Evolutionary conservation across 2,329 filamentous ascomycete species (phyloP), one percentile per base, ranked within the genome.

Genomic region (Zymoseptoria pseudotritici): DNA sequence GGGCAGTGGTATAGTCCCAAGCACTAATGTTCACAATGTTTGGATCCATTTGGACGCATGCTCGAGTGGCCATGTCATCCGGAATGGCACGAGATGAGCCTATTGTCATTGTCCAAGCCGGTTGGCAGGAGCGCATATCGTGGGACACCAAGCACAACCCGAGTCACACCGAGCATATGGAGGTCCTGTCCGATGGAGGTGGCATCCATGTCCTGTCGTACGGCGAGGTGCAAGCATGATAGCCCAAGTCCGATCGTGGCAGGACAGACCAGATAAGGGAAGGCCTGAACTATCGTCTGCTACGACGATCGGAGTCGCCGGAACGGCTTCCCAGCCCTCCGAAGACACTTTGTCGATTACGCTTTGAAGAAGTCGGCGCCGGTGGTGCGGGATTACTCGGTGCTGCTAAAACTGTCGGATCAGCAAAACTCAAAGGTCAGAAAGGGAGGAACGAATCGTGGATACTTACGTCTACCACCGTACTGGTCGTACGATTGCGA

Each of bases 381-480:
- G 59, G 54, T 22, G 61, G 60, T 8, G 52, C 56, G 17, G 61
- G 62, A 29, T 60, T 60, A 53, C 60, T 64, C 57, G 63, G 61
- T 24, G 61, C 62, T 63, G 69, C 69, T 71, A 62, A 65, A 58
- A 58, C 54, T 57, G 58, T 60, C 56, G 61, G 60, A 65, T 71
- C 67, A 71, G 67, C 65, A 53, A 57, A 49, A 50, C 51, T 46
- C 61, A 56, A 53, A 51, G 50, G 51, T 36, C 61, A 54, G 36
- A 51, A 29, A 46, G 22, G 50, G 42, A 56, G 50, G 56, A 50
- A 36, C 29, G 64, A 57, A 67, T 56, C 59, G 59, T 26, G 22
- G 22, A 61, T 69, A 72, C 70, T 72, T 71, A 72, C 70, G 69
- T 64, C 70, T 67, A 60, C 65, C 61, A 56, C 63, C 63, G 57